Conservation (phyloP, 441 rosid species). For the Rhodomyrtus psidioides region DNA sequence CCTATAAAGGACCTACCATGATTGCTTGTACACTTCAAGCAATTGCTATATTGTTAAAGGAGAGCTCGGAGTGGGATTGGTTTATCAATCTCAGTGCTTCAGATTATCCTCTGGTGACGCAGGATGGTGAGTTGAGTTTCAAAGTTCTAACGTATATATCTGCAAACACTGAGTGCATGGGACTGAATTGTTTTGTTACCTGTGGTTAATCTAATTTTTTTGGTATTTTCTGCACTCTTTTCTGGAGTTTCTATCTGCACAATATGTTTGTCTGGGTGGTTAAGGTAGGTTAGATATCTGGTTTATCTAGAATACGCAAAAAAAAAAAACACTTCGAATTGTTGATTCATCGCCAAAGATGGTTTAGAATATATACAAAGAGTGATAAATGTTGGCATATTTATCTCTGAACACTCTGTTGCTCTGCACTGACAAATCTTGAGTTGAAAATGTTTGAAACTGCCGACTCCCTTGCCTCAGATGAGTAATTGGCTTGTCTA, state of each 20-base stretch:
- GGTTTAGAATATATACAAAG: background rate
- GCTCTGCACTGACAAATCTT: too few relatives aligned
- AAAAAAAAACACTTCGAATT: too few relatives aligned
- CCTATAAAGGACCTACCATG: slow-evolving; percentile 96
- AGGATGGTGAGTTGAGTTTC: slow-evolving; percentile 64
- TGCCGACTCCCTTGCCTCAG: too few relatives aligned
- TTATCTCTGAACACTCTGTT: too few relatives aligned
- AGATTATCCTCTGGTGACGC: slow-evolving; percentile 90
- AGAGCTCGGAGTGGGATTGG: slow-evolving; percentile 94
- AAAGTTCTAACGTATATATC: background rate
- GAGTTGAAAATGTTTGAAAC: too few relatives aligned
- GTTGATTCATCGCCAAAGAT: too few relatives aligned
- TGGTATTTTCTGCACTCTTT: background rate
- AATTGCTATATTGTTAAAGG: slow-evolving; percentile 69
- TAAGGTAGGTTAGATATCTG: background rate
- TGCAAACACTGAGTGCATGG: background rate
- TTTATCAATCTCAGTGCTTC: slow-evolving; percentile 93
- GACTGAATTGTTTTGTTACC: background rate
- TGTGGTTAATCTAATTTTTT: background rate
- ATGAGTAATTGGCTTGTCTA: too few relatives aligned
- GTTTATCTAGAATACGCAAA: too few relatives aligned
- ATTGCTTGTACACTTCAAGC: slow-evolving; percentile 93
- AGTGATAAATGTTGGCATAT: background rate
- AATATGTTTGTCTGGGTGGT: background rate
- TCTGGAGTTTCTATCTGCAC: background rate